phyloP scores from a whole-genome alignment of 148 eudicot genomes.

The Rhododendron simsii region DNA sequence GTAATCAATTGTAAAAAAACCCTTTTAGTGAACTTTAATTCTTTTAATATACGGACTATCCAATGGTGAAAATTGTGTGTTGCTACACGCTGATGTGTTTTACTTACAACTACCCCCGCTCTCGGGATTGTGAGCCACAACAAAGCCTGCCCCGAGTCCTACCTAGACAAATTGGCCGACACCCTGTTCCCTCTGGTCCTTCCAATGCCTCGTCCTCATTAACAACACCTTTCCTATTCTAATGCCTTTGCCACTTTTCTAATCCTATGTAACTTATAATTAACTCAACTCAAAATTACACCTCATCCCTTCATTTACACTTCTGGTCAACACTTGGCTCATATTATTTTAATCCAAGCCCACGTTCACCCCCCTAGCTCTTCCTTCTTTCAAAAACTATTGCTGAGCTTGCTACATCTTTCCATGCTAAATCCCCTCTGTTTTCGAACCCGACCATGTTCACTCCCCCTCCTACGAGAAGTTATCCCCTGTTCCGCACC shows the following conservation, averaged over 20 bases:
- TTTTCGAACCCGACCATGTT: constrained; percentile 37
- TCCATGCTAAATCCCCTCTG: constrained; percentile 31
- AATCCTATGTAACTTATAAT: constrained; percentile 12
- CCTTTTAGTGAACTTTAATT: no score
- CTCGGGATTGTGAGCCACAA: not conserved
- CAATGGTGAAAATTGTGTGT: no score
- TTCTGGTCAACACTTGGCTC: not conserved
- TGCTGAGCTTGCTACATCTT: constrained; percentile 16
- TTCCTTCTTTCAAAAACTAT: not conserved
- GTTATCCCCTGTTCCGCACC: not conserved
- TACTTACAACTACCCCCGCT: no score
- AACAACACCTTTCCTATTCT: constrained; percentile 30
- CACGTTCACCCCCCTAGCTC: constrained; percentile 34
- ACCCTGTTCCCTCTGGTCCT: constrained; percentile 20
- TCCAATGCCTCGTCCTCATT: constrained; percentile 33
- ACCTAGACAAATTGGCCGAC: constrained; percentile 7
- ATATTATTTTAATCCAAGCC: constrained; percentile 11
- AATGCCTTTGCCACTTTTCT: constrained; percentile 31
- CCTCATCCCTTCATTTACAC: constrained; percentile 14
- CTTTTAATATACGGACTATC: no score
- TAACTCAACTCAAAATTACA: not conserved
- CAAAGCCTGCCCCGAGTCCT: not conserved
- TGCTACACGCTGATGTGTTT: no score
- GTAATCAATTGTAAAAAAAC: no score
- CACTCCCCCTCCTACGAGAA: constrained; percentile 15